Evolutionary conservation across 768 basidiomycete species (phyloP), one percentile per base, ranked within the genome.

Genomic region (Leccinum fibrillosum): DNA sequence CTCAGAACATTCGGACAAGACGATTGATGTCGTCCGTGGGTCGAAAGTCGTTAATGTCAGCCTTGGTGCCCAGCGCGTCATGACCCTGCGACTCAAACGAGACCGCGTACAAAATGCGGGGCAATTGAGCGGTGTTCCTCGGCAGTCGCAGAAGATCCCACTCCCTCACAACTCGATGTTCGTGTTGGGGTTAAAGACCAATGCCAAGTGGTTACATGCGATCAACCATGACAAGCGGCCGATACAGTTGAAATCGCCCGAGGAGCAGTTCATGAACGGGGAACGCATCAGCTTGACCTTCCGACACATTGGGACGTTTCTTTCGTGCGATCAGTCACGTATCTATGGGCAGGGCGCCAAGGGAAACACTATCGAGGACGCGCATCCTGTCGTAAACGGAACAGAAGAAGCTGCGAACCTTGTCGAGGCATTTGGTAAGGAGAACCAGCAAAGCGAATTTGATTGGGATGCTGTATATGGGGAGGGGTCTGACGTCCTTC

Each of bases 1-100:
- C 61, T 91, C 90, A 0, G 90, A 92, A 64, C 90, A 93, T 70
- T 89, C 88, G 0, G 90, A 93, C 72, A 93, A 93, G 74, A 93
- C 90, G 5, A 81, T 92, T 63, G 91, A 93, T 69, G 82, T 93
- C 62, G 83, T 86, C 4, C 82, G 79, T 13, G 86, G 84, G 32
- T 88, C 89, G 7, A 84, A 77, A 54, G 87, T 92, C 61, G 88
- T 90, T 59, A 93, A 93, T 58, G 86, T 92, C 60, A 89, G 87
- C 64, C 76, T 92, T 13, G 90, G 90, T 6, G 89, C 90, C 2
- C 84, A 87, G 69, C 82, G 90, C 34, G 75, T 80, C 17, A 92
- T 92, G 89, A 86, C 82, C 0, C 78, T 92, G n/a, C 81, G 85
- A 25, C 68, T 79, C 50, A 91, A 91, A 70, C 83, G 81, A 62